A percentile compares a stretch with the other conserved stretches of the same genome.
Evolutionary conservation across 148 eudicot genomes (phyloP).

Genomic region (Rhododendron simsii): DNA sequence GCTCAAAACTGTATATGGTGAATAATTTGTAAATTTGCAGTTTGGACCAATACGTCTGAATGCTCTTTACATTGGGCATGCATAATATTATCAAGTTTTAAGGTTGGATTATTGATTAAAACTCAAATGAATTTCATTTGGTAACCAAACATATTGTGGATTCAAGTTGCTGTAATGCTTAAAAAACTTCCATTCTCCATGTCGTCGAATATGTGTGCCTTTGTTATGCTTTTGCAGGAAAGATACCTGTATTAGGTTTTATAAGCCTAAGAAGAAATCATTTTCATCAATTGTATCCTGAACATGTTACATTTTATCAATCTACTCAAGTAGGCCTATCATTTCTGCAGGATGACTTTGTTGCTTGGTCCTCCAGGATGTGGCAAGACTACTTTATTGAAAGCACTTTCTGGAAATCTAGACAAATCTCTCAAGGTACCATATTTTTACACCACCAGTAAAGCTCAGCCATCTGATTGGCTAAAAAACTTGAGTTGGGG

Average conservation of each 20-base stretch:
- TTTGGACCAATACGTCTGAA: neutral
- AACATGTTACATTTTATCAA: too few species aligned
- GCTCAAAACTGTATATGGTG: neutral
- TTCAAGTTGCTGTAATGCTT: neutral
- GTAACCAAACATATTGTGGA: neutral
- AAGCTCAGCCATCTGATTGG: neutral
- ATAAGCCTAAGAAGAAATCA: neutral
- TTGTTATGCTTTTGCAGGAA: neutral
- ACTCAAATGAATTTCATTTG: neutral
- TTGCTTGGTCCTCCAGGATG: constrained; percentile 86
- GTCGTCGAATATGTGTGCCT: neutral
- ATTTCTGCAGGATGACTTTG: constrained; percentile 55
- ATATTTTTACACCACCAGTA: neutral
- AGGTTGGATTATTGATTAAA: neutral
- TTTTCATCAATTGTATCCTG: neutral
- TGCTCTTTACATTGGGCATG: neutral
- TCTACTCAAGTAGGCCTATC: neutral
- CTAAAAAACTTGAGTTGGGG: neutral
- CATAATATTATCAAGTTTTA: neutral
- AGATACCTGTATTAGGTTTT: neutral
- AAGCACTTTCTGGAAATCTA: constrained; percentile 69
- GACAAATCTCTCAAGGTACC: constrained; percentile 63
- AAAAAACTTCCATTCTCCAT: neutral
- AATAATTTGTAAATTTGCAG: neutral
- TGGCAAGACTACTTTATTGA: constrained; percentile 70